phyloP scores from a whole-genome alignment of 371 early-diverging fungal species.

The Massospora cicadina region DNA sequence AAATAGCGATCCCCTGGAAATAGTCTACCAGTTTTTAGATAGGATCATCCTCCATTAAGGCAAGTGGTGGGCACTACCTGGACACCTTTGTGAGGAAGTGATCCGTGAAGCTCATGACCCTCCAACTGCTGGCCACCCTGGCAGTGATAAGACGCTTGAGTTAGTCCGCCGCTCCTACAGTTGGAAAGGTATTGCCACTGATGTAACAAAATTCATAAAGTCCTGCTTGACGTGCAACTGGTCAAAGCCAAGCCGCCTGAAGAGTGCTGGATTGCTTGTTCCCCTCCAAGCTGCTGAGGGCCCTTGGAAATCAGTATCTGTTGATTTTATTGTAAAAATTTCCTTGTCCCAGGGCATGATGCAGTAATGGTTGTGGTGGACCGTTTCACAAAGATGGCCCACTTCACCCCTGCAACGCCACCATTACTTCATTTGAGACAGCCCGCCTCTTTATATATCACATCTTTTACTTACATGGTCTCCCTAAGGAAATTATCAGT shows the following conservation, averaged over 20 bases:
- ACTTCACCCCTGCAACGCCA: not conserved
- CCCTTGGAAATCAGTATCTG: not conserved
- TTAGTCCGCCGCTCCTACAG: not conserved
- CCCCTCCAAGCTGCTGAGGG: not conserved
- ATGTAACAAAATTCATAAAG: not conserved
- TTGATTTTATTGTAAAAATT: not conserved
- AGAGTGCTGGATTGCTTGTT: not conserved
- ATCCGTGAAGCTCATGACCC: not conserved
- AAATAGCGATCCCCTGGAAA: no score
- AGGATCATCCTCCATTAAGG: no score
- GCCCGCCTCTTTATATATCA: not conserved
- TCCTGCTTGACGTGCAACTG: not conserved
- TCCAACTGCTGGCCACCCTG: not conserved
- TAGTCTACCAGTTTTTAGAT: no score
- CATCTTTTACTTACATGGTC: not conserved
- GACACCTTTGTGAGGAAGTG: not conserved
- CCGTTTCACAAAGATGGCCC: not conserved
- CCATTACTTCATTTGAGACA: not conserved
- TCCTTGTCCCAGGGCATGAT: not conserved
- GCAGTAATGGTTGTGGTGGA: not conserved
- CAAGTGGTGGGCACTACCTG: not conserved
- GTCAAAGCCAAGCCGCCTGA: not conserved
- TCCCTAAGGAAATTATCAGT: not conserved
- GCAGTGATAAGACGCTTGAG: not conserved
- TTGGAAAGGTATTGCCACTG: not conserved